Evolutionary conservation across 495 filamentous ascomycete genomes (phyloP).

Genomic region (Penicillium cinerascens): DNA sequence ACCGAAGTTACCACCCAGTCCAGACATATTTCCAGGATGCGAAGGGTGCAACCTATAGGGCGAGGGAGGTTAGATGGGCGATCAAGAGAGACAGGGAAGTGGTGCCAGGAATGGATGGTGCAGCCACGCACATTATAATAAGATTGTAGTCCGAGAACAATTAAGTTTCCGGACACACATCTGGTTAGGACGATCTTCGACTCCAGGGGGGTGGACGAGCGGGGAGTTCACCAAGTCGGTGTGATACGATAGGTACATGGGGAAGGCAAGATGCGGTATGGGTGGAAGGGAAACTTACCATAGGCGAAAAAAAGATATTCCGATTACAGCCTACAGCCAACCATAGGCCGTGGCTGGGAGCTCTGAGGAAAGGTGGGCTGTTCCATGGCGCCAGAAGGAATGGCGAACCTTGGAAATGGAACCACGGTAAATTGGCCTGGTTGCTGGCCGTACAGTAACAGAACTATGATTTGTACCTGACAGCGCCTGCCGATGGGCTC

Average conservation of each 20-base stretch:
- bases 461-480: conserved; percentile 16
- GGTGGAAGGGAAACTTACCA: conserved; percentile 15
- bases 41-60: conserved; percentile 11
- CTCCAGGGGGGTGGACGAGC: conserved; percentile 2
- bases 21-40: conserved; percentile 32
- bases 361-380: background rate
- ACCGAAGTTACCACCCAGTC: conserved; percentile 32
- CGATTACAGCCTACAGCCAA: conserved; percentile 15
- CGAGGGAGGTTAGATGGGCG: conserved; percentile 9
- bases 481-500: conserved; percentile 4
- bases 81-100: conserved; percentile 4
- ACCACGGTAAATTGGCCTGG: conserved; percentile 12
- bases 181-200: conserved; percentile 13
- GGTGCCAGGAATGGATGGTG: background rate
- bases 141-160: conserved; percentile 9
- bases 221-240: conserved; percentile 12
- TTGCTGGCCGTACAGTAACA: background rate
- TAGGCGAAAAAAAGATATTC: conserved; percentile 7
- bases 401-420: conserved; percentile 7
- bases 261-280: conserved; percentile 7
- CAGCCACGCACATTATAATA: conserved; percentile 21
- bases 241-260: conserved; percentile 6
- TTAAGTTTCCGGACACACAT: conserved; percentile 17
- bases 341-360: conserved; percentile 1
- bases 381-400: conserved; percentile 13